Conservation (phyloP, 1,284 basidiomycete species). For the Agaricales sp. region DNA sequence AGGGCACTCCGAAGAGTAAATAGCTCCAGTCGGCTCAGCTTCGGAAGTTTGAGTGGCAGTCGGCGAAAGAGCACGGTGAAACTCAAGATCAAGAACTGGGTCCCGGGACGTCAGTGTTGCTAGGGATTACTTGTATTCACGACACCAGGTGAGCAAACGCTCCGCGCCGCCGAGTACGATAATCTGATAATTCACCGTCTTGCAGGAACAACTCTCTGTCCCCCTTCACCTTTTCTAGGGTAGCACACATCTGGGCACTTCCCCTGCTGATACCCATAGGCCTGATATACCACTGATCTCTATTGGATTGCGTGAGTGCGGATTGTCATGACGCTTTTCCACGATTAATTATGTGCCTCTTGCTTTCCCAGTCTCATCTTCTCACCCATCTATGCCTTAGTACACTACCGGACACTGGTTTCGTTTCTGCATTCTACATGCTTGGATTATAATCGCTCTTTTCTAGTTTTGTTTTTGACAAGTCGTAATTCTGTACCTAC, state of each 20-base stretch:
- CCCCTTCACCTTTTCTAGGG: too few species aligned
- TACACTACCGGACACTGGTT: neutral
- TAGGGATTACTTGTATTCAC: too few species aligned
- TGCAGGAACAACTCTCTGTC: too few species aligned
- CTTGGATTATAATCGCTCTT: neutral
- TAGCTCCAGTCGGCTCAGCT: slow-evolving; percentile 73
- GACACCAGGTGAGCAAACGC: slow-evolving; percentile 11
- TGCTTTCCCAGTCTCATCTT: neutral
- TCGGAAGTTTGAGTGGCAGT: slow-evolving; percentile 61
- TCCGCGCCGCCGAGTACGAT: slow-evolving; percentile 7
- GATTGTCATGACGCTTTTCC: neutral
- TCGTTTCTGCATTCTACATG: neutral
- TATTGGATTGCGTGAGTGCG: neutral
- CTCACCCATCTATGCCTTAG: too few species aligned
- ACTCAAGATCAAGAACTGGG: slow-evolving; percentile 49
- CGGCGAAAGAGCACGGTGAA: slow-evolving; percentile 48
- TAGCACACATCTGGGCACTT: too few species aligned
- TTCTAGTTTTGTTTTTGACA: neutral
- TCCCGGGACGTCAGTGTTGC: slow-evolving; percentile 45
- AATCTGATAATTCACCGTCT: slow-evolving; percentile 1
- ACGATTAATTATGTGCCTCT: too few species aligned
- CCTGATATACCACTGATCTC: neutral
- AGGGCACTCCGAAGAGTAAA: slow-evolving; percentile 80
- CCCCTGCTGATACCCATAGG: neutral
- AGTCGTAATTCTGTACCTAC: neutral